phyloP scores from a whole-genome alignment of 768 basidiomycete species.

The Paxillus involutus region DNA sequence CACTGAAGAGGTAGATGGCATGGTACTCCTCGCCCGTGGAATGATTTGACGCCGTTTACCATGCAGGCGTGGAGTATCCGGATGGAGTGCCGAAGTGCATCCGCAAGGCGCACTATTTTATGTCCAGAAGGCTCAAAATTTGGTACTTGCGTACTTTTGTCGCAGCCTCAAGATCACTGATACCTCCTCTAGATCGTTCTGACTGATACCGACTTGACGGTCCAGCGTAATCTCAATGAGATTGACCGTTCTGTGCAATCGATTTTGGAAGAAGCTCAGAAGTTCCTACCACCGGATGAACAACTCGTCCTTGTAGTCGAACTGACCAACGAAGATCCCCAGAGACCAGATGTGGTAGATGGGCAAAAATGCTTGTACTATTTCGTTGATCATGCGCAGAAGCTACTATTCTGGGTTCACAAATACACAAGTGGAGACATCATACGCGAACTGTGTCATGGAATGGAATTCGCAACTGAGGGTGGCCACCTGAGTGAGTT shows the following conservation, averaged over 20 bases:
- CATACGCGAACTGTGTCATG: background rate
- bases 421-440: background rate
- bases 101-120: conserved; percentile 26
- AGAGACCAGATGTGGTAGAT: no score
- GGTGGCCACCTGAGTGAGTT: conserved; percentile 6
- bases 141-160: conserved; percentile 3
- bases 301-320: background rate
- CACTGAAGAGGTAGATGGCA: background rate
- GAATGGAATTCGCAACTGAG: conserved; percentile 4
- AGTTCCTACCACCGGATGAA: background rate
- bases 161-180: background rate
- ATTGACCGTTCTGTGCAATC: background rate
- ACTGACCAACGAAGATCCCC: conserved; percentile 2
- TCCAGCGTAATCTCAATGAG: background rate
- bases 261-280: background rate
- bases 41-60: background rate
- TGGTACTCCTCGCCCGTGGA: background rate
- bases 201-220: conserved; percentile 8
- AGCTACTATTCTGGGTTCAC: conserved; percentile 9
- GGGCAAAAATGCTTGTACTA: conserved; percentile 2
- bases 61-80: background rate
- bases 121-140: conserved; percentile 21
- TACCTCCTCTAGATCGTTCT: background rate
- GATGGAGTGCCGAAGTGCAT: conserved; percentile 20
- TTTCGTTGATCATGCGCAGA: conserved; percentile 4